A percentile compares a stretch with the other conserved stretches of the same genome.
These are phyloP conservation scores for Amphibolis antarctica DNA, from an alignment of 106 monocot species.

Conservation along the genomic window DNA sequence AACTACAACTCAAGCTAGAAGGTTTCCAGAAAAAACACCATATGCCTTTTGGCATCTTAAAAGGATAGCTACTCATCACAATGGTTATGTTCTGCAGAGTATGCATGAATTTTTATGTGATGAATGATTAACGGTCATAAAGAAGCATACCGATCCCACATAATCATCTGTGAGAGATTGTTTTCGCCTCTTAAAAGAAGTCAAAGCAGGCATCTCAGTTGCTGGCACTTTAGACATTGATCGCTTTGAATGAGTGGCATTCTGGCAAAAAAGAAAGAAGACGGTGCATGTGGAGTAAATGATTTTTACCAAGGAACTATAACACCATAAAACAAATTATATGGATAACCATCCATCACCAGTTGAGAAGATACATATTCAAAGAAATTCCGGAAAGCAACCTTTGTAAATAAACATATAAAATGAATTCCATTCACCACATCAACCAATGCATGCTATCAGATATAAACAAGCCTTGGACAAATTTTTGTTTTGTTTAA, in stretches of 20 bases:
- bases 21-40: not conserved
- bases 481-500: no score
- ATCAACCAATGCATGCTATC: no score
- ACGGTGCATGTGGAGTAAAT: not conserved
- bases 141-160: constrained; percentile 37
- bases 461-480: no score
- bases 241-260: constrained; percentile 58
- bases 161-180: constrained; percentile 68
- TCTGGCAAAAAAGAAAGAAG: constrained; percentile 24
- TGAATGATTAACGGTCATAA: not conserved
- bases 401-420: no score
- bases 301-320: not conserved
- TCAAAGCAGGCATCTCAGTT: constrained; percentile 35
- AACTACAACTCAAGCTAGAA: not conserved
- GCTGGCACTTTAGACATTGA: constrained; percentile 30
- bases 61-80: not conserved
- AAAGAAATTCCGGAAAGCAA: no score
- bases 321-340: no score
- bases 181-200: constrained; percentile 60
- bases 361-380: no score
- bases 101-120: no score
- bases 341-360: no score
- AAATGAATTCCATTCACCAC: no score
- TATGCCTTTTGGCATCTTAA: not conserved
- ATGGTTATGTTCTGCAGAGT: no score